Evolutionary conservation across 139 green algal species (phyloP), one percentile per base, ranked within the genome.

Genomic region (Gonium pectorale): DNA sequence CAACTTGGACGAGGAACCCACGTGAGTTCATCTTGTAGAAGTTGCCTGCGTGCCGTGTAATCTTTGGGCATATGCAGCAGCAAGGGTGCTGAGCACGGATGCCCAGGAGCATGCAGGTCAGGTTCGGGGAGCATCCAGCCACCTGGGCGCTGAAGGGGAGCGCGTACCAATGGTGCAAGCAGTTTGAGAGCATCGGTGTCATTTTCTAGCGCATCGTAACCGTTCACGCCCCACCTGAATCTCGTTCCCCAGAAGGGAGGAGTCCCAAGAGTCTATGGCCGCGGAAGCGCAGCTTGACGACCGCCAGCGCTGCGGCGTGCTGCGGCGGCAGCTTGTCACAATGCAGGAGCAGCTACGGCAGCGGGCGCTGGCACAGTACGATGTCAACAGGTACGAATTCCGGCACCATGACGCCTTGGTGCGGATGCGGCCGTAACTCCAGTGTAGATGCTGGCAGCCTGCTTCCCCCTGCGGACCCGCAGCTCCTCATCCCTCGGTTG

Each of bases 321-420:
- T 83, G 62, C 77, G 38, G 31, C 38, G 43, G 41, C 77, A 83
- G 44, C 43, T 51, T 24, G 2, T 11, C 43, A 26, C 35, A 43
- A 60, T 83, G 43, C 62, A 15, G 3, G 43, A 37, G 77, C 31
- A 74, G 60, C 44, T 83, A 15, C 41, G 17, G 43, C 41, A 49
- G 43, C 5, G 59, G 3, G 77, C 77, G 17, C 38, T 66, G 31
- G 41, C 62, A 21, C 60, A 73, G 63, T 83, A 83, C 59, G 60
- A 83, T 22, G 35, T 15, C 17, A 73, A 73, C 62, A 51, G 77
- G 77, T 83, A 64, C 56, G 6, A 9, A n/a, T 15, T 22, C 17
- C 15, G 56, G 49, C 13, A 56, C 13, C 49, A 13, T 17, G 13
- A 56, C 49, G 49, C 49, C 49, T 26, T 26, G 13, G 17, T 17